Evolutionary conservation across 768 basidiomycete species (phyloP), one percentile per base, ranked within the genome.

Genomic region (Scleroderma bovista): DNA sequence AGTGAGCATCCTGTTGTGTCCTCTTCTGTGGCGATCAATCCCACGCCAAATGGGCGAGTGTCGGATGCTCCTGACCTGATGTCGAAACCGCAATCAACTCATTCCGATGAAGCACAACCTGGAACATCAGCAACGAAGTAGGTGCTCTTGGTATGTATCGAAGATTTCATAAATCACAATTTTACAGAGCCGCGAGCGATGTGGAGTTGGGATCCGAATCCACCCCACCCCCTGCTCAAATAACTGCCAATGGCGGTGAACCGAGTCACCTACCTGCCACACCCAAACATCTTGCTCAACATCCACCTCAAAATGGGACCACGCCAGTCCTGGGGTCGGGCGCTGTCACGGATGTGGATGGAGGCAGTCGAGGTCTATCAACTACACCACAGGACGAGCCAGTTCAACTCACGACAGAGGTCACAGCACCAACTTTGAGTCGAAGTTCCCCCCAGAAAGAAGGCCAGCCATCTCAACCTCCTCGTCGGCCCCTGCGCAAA

Each of bases 401-500:
- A 39, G n/a, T 7, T 6, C 9, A 17, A 9, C 7, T n/a, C n/a
- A 19, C 7, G 8, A n/a, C 17, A 19, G 38, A 39, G 6, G 38
- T 33, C 32, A 4, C 32, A 3, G 20, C 8, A 23, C 8, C 6
- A n/a, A 47, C 22, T 17, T 29, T 5, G n/a, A n/a, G n/a, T n/a
- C 26, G 26, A 29, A 29, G 26, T 9, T 29, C 26, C 26, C 26
- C 26, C 4, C 22, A 12, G 6, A 9, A 38, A 2, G 34, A 33
- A 16, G 1, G 37, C 3, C 19, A 6, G 24, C 23, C 23, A n/a
- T 13, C 48, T 20, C 29, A 44, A 6, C 46, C 39, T 13, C 19
- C 43, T 13, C 48, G 40, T n/a, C 58, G 51, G 26, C 49, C 33
- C 31, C 9, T 46, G 12, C 49, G 48, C n/a, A 48, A 58, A 17